Evolutionary conservation across 1,284 basidiomycete species (phyloP).

Genomic region (Moesziomyces sp.): DNA sequence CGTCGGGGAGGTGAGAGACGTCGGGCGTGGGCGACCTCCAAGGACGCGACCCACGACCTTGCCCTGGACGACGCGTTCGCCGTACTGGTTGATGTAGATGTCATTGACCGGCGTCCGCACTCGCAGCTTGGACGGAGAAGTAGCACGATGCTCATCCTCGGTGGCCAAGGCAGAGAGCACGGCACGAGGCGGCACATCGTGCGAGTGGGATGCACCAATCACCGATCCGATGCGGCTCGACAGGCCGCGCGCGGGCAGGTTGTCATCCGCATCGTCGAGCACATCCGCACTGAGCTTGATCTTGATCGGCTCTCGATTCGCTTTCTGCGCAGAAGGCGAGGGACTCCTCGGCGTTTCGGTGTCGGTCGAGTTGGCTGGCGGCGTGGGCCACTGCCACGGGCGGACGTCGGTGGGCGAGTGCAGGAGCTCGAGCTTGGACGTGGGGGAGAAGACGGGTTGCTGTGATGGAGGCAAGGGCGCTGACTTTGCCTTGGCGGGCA

Average conservation of each 20-base stretch:
- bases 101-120: constrained; percentile 31
- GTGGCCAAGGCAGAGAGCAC: background rate
- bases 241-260: constrained; percentile 27
- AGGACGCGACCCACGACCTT: constrained; percentile 40
- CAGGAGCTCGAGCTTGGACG: constrained; percentile 31
- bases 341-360: constrained; percentile 3
- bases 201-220: constrained; percentile 9
- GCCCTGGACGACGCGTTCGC: constrained; percentile 45
- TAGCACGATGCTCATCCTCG: background rate
- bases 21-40: constrained; percentile 35
- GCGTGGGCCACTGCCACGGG: constrained; percentile 34
- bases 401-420: constrained; percentile 40
- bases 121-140: constrained; percentile 19
- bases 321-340: background rate
- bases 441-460: constrained; percentile 13
- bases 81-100: constrained; percentile 52
- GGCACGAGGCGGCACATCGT: background rate
- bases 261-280: constrained; percentile 30
- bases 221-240: constrained; percentile 27
- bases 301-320: constrained; percentile 11
- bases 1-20: constrained; percentile 3
- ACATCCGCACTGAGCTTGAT: constrained; percentile 9
- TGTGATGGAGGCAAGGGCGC: background rate
- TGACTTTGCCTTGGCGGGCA: background rate
- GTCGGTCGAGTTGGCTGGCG: constrained; percentile 1